phyloP scores from a whole-genome alignment of 306 rosid species.

The Prunus persica region DNA sequence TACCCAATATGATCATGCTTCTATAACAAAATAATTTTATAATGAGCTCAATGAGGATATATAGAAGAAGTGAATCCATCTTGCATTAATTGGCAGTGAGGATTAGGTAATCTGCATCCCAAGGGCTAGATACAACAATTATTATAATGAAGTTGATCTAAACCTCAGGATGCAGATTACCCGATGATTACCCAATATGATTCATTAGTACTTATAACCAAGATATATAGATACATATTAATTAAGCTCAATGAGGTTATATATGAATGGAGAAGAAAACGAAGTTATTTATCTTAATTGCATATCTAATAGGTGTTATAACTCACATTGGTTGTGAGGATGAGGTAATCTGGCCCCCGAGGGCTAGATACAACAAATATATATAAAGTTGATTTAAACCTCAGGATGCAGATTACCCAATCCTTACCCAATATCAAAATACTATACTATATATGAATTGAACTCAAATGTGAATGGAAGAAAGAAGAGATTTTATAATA shows the following conservation, averaged over 20 bases:
- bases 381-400: neutral
- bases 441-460: neutral
- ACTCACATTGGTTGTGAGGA: no score
- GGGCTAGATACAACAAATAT: no score
- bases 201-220: neutral
- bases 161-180: slow-evolving; percentile 14
- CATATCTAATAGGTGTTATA: no score
- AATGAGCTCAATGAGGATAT: no score
- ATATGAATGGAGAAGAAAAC: no score
- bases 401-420: slow-evolving; percentile 13
- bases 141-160: neutral
- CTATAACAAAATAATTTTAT: no score
- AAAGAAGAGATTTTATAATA: no score
- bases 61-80: no score
- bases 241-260: neutral
- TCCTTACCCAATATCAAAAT: slow-evolving; percentile 4
- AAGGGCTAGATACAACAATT: neutral
- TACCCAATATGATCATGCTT: neutral
- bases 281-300: no score
- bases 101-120: slow-evolving; percentile 1
- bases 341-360: no score
- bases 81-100: neutral
- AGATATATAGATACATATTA: neutral
- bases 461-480: neutral
- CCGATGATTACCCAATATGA: neutral